A percentile compares a stretch with the other conserved stretches of the same genome.
phyloP scores from a whole-genome alignment of 2,329 filamentous ascomycete genomes.

The Cadophora sp. region DNA sequence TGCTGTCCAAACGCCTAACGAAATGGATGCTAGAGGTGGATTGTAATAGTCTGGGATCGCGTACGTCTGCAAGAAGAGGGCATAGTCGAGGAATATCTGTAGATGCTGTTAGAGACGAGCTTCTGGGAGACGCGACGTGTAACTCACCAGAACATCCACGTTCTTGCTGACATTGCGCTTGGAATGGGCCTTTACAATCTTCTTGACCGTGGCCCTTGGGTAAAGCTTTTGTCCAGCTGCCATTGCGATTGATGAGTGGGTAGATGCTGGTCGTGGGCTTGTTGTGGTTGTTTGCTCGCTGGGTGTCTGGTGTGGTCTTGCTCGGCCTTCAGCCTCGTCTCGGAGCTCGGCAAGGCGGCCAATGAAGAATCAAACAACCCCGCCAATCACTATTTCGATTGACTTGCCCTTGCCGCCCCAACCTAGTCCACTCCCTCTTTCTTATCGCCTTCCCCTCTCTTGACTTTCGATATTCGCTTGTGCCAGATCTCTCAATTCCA shows the following conservation, averaged over 20 bases:
- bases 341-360: slow-evolving; percentile 21
- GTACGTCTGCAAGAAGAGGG: slow-evolving; percentile 77
- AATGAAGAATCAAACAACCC: slow-evolving; percentile 11
- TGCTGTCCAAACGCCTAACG: background rate
- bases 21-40: background rate
- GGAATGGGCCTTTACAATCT: slow-evolving; percentile 88
- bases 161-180: slow-evolving; percentile 83
- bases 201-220: slow-evolving; percentile 83
- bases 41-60: slow-evolving; percentile 20
- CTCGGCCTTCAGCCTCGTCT: slow-evolving; percentile 17
- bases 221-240: slow-evolving; percentile 73
- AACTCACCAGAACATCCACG: slow-evolving; percentile 78
- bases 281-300: background rate
- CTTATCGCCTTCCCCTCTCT: slow-evolving; percentile 12
- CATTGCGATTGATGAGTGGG: slow-evolving; percentile 33
- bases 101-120: slow-evolving; percentile 22
- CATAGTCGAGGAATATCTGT: slow-evolving; percentile 86
- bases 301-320: background rate
- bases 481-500: slow-evolving; percentile 13
- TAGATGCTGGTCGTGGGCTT: background rate
- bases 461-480: slow-evolving; percentile 19
- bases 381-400: slow-evolving; percentile 1
- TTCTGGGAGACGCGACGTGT: slow-evolving; percentile 33
- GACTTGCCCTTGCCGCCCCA: background rate
- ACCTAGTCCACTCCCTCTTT: background rate